Conservation (phyloP, 306 rosid species). For the Pterocarpus santalinus region DNA sequence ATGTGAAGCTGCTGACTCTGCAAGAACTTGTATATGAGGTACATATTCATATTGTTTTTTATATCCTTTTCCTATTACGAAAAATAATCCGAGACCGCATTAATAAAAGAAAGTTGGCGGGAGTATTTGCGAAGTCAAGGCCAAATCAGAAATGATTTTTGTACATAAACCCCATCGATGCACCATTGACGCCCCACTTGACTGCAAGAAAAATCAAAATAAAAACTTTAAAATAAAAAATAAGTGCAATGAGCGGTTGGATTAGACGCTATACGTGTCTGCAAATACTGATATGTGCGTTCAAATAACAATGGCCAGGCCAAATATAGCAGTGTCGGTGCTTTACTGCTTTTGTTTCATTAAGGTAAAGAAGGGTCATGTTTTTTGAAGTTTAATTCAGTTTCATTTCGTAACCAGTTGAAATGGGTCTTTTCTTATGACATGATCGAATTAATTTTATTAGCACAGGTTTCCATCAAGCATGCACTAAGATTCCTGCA, state of each 20-base stretch:
- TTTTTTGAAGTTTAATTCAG: neutral
- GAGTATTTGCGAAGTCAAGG: neutral
- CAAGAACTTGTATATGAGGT: too few species aligned
- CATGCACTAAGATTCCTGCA: neutral
- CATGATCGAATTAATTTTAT: neutral
- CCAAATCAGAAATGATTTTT: neutral
- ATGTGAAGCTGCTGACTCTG: neutral
- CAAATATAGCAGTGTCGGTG: constrained; percentile 28
- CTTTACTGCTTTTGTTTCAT: neutral
- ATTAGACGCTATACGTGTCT: too few species aligned
- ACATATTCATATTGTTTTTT: too few species aligned
- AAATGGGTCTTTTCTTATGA: neutral
- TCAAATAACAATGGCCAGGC: too few species aligned
- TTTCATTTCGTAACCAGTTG: neutral
- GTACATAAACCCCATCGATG: too few species aligned
- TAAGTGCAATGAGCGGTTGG: too few species aligned
- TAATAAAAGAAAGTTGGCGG: neutral
- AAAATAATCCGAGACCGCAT: neutral
- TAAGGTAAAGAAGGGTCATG: neutral
- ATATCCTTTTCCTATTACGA: too few species aligned
- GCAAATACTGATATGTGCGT: too few species aligned
- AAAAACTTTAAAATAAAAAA: too few species aligned
- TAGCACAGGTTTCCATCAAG: neutral
- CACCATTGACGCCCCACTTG: too few species aligned
- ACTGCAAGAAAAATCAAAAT: too few species aligned